A percentile compares a stretch with the other conserved stretches of the same genome.
Evolutionary conservation across 2,329 filamentous ascomycete genomes (phyloP).

Genomic region (Dactylonectria macrodidyma): DNA sequence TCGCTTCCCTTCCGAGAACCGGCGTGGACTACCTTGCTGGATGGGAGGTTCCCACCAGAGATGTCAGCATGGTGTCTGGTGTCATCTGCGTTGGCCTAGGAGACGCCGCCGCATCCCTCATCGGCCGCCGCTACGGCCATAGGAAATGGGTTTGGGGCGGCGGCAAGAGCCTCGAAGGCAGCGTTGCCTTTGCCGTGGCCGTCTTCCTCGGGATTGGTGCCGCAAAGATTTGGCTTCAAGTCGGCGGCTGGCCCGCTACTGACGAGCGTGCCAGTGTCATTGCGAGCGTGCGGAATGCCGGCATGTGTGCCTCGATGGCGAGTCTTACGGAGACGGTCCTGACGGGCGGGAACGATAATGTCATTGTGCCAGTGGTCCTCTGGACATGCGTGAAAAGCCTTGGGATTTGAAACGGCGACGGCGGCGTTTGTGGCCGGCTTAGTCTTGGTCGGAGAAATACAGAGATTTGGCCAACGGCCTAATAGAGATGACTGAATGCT

Average conservation of each 20-base stretch:
- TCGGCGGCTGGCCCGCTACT: constrained; percentile 80
- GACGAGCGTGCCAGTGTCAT: constrained; percentile 56
- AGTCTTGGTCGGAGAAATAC: constrained; percentile 29
- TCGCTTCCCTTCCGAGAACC: constrained; percentile 77
- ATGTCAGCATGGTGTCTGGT: constrained; percentile 92
- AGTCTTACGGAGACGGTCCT: constrained; percentile 96
- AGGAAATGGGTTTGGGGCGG: constrained; percentile 97
- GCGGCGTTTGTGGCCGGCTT: constrained; percentile 30
- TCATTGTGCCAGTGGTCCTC: constrained; percentile 92
- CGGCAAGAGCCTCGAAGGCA: constrained; percentile 94
- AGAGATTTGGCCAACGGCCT: constrained; percentile 22
- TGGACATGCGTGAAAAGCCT: constrained; percentile 93
- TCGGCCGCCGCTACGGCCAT: constrained; percentile 88
- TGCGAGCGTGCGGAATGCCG: constrained; percentile 73
- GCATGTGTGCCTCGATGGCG: constrained; percentile 81
- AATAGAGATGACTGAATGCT: constrained; percentile 44
- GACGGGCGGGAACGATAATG: constrained; percentile 98
- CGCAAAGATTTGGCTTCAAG: constrained; percentile 80
- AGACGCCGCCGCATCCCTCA: constrained; percentile 91
- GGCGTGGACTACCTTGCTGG: constrained; percentile 71
- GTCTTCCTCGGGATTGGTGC: constrained; percentile 82
- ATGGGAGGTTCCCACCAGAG: constrained; percentile 83
- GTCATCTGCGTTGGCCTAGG: constrained; percentile 96
- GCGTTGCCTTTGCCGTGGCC: constrained; percentile 83
- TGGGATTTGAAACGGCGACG: constrained; percentile 60